These are phyloP conservation scores for Aspergillus indologenus DNA, from an alignment of 495 filamentous ascomycete species.

Conservation along the genomic window DNA sequence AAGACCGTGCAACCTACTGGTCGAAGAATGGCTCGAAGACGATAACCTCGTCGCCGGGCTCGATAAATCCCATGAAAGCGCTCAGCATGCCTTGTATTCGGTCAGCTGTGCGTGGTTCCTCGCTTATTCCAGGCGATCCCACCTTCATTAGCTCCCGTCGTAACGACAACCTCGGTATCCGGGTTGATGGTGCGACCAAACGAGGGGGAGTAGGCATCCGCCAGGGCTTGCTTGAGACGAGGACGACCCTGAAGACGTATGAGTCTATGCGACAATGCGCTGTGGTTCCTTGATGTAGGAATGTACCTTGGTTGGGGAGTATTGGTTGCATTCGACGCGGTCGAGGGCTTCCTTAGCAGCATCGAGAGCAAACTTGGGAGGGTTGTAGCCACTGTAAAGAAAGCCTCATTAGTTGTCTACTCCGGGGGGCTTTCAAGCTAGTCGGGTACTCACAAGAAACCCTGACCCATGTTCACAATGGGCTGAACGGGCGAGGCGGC, in stretches of 20 bases:
- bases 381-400: constrained; percentile 78
- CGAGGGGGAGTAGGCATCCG: constrained; percentile 82
- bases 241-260: constrained; percentile 63
- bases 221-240: constrained; percentile 84
- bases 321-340: constrained; percentile 97
- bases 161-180: constrained; percentile 89
- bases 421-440: not conserved
- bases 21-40: constrained; percentile 99
- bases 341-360: constrained; percentile 88
- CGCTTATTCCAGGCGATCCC: constrained; percentile 11
- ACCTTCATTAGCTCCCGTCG: constrained; percentile 95
- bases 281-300: not conserved
- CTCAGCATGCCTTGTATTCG: constrained; percentile 69
- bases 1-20: constrained; percentile 58
- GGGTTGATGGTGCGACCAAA: constrained; percentile 79
- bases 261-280: constrained; percentile 5
- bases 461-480: constrained; percentile 94
- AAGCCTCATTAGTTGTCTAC: not conserved
- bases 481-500: constrained; percentile 82
- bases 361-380: constrained; percentile 83
- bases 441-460: constrained; percentile 66
- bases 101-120: not conserved
- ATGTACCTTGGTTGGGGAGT: constrained; percentile 80
- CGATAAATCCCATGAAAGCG: constrained; percentile 97
- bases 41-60: constrained; percentile 92